Conservation (phyloP, 208 protist species). For the Acanthamoeba sp. region DNA sequence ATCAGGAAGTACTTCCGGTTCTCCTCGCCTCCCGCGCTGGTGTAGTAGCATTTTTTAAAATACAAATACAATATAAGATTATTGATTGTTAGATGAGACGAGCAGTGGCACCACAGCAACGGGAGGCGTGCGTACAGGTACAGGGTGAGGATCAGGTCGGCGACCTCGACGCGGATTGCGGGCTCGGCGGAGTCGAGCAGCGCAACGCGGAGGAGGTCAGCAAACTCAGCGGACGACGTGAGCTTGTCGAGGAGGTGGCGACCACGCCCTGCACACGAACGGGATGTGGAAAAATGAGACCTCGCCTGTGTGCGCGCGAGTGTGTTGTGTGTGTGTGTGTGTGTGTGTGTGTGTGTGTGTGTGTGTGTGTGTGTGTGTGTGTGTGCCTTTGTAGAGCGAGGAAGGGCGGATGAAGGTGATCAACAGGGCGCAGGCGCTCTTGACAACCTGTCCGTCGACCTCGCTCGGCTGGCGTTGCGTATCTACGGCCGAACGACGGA, state of each 20-base stretch:
- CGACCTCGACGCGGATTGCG: neutral
- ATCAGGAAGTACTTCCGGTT: neutral
- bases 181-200: constrained; percentile 2
- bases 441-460: constrained; percentile 31
- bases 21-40: constrained; percentile 7
- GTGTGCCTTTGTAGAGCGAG: neutral
- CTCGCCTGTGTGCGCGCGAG: too few relatives aligned
- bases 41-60: neutral
- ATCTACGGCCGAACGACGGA: constrained; percentile 7
- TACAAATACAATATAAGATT: neutral
- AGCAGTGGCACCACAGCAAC: neutral
- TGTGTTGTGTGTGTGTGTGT: too few relatives aligned
- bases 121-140: neutral
- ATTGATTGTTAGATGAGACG: too few relatives aligned
- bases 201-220: neutral
- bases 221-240: neutral
- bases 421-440: constrained; percentile 1
- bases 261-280: neutral
- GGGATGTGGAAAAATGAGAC: neutral
- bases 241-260: constrained; percentile 33
- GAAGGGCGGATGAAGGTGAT: neutral
- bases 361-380: neutral
- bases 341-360: neutral
- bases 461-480: neutral
- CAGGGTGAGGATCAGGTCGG: neutral